Evolutionary conservation across 179 eudicot genomes (phyloP).

Genomic region (Sideroxylon spinosum): DNA sequence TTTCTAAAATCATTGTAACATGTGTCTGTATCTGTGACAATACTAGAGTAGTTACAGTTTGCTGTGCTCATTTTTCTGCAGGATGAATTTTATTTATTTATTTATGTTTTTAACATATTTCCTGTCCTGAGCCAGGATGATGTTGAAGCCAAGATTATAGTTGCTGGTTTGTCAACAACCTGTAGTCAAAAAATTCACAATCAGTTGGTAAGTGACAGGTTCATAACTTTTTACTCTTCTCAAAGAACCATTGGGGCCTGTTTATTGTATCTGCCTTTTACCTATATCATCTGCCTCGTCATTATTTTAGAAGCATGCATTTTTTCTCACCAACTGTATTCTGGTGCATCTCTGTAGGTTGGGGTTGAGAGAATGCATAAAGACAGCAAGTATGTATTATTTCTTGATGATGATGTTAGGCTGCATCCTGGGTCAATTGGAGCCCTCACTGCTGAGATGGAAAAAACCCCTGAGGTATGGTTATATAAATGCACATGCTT

Average conservation of each 20-base stretch:
- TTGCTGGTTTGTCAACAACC: slow-evolving; percentile 89
- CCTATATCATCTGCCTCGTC: not conserved
- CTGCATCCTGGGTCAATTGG: slow-evolving; percentile 97
- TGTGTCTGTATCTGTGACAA: no score
- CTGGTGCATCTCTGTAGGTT: slow-evolving; percentile 41
- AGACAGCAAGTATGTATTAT: slow-evolving; percentile 89
- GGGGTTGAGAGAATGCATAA: slow-evolving; percentile 94
- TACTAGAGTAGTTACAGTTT: not conserved
- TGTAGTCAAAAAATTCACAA: slow-evolving; percentile 98
- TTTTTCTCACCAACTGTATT: slow-evolving; percentile 2
- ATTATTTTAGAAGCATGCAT: not conserved
- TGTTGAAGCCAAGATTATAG: slow-evolving; percentile 64
- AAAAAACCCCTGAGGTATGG: slow-evolving; percentile 76
- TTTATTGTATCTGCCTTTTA: not conserved
- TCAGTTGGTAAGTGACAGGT: slow-evolving; percentile 62
- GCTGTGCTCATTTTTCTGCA: slow-evolving; percentile 11
- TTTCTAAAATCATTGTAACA: no score
- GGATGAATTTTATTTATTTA: not conserved
- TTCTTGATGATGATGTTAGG: slow-evolving; percentile 95
- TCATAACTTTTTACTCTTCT: not conserved
- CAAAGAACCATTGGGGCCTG: not conserved
- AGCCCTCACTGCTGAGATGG: slow-evolving; percentile 94
- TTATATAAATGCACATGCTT: slow-evolving; percentile 13
- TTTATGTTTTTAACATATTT: not conserved
- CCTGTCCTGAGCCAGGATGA: slow-evolving; percentile 37